Evolutionary conservation across 139 green algal species (phyloP), one percentile per base, ranked within the genome.

Genomic region (Ulvella scutata): DNA sequence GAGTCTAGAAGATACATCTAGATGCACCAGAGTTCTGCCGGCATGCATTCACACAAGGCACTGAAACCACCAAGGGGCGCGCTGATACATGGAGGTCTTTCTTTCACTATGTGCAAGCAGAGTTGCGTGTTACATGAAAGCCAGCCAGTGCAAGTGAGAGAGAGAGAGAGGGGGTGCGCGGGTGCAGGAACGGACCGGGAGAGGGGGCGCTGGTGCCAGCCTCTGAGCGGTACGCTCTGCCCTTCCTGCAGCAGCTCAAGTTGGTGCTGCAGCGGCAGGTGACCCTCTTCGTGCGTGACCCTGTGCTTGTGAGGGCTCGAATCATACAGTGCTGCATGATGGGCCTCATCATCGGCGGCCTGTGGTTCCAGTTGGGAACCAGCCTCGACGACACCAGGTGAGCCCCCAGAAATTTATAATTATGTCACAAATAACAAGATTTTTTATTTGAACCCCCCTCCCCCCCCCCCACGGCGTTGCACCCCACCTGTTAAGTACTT

Each of bases 221-320:
- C 51, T 10, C 51, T 6, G 51, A 67, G 2, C 44, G 39, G 3
- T 88, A 82, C 38, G 77, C 86, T 3, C 62, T 90, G 43, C 60
- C 67, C 4, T 77, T 78, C 29, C 23, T 43, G 34, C n/a, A 82
- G 51, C 43, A 72, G 51, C 43, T 83, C 3, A 36, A 74, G 37
- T 10, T 28, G 9, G 76, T 86, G 38, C 72, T 84, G 28, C 73
- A 44, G 62, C 77, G 81, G 31, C 82, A 89, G 81, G 40, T 81
- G n/a, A 85, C 74, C 67, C 78, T 90, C 73, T 75, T 85, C 37
- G 37, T 85, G 79, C 76, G 86, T 0, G 84, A 90, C 76, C 79
- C 73, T 23, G 75, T 84, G 39, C 77, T 90, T 61, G 73, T 88
- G 0, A 76, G 73, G 62, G 82, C 75, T 3, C 80, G 84, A 31